Evolutionary conservation across 164 flowering plant species (phyloP).

Genomic region (Annona squamosa): DNA sequence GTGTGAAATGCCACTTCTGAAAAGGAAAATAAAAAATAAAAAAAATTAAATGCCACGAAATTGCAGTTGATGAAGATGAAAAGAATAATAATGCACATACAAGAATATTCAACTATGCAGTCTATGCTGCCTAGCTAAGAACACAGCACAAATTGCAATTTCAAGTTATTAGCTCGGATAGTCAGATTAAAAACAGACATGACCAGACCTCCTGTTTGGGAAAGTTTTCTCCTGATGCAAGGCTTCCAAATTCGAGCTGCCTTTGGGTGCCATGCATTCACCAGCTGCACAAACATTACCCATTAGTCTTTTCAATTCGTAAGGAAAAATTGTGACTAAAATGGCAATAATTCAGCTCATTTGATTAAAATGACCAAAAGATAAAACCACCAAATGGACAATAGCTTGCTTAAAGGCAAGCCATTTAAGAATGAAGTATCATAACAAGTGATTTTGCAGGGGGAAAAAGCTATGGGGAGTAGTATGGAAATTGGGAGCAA

Average conservation of each 20-base stretch:
- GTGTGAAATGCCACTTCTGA: no score
- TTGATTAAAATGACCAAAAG: not conserved
- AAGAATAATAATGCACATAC: no score
- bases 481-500: no score
- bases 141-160: not conserved
- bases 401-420: not conserved
- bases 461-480: no score
- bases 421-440: not conserved
- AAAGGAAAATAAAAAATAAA: no score
- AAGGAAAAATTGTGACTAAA: not conserved
- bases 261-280: slow-evolving; percentile 56
- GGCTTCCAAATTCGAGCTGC: slow-evolving; percentile 62
- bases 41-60: no score
- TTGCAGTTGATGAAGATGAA: no score
- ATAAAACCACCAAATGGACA: not conserved
- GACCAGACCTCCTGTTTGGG: slow-evolving; percentile 29
- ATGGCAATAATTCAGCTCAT: not conserved
- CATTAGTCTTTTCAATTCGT: not conserved
- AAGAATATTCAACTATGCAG: not conserved
- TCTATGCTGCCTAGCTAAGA: not conserved
- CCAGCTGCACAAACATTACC: slow-evolving; percentile 42
- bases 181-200: slow-evolving; percentile 25
- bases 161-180: not conserved
- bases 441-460: no score
- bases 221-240: slow-evolving; percentile 29